A percentile compares a stretch with the other conserved stretches of the same genome.
These are phyloP conservation scores for Cryphonectria nitschkei DNA, from an alignment of 2,329 filamentous ascomycete genomes.

Conservation along the genomic window DNA sequence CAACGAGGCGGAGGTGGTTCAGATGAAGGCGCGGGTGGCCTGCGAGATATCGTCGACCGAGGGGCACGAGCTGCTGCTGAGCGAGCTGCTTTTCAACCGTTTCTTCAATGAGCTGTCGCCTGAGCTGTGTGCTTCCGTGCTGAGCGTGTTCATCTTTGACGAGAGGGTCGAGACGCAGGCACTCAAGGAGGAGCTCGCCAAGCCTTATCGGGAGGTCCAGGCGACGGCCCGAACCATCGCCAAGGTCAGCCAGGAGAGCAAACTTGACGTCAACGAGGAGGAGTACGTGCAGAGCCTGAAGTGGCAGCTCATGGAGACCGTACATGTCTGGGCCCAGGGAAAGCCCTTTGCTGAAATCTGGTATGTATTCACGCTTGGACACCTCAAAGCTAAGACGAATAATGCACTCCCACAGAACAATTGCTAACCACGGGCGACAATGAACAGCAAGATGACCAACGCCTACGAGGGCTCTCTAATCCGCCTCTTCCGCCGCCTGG, in stretches of 20 bases:
- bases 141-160: constrained; percentile 97
- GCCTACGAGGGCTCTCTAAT: constrained; percentile 97
- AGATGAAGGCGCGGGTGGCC: constrained; percentile 94
- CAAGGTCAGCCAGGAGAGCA: constrained; percentile 93
- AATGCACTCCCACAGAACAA: background rate
- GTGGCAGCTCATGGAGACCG: constrained; percentile 96
- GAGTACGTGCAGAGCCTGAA: constrained; percentile 91
- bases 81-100: constrained; percentile 91
- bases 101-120: constrained; percentile 97
- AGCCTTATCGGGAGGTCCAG: constrained; percentile 85
- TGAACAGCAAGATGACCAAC: constrained; percentile 91
- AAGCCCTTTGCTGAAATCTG: constrained; percentile 92
- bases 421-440: constrained; percentile 27
- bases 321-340: constrained; percentile 88
- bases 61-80: constrained; percentile 90
- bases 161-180: constrained; percentile 84
- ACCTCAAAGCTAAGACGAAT: background rate
- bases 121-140: constrained; percentile 81
- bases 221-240: constrained; percentile 85
- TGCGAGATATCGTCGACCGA: constrained; percentile 93
- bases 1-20: constrained; percentile 91
- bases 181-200: constrained; percentile 81
- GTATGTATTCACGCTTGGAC: constrained; percentile 57
- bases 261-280: constrained; percentile 91
- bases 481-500: constrained; percentile 90